Base-by-base conservation (phyloP, 148 eudicot genomes). In the Rhododendron molle region DNA sequence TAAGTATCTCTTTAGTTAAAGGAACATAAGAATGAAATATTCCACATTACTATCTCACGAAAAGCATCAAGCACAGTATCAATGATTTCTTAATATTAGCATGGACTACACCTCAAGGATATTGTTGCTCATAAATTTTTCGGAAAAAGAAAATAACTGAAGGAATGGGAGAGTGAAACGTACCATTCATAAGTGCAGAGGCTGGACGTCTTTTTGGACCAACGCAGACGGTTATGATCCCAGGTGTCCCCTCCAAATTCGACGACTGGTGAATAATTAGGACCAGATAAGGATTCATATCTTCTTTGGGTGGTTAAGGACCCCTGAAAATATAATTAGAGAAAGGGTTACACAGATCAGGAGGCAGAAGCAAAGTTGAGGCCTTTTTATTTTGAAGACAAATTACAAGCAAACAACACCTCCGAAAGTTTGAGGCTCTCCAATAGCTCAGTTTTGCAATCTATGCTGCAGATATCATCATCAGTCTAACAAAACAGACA, bases 391-490 rank as follows among this genome's bases (percentile, higher is more conserved):
- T 74, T 78, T 84, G 71, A 65, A 52, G 60, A 69, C 20, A 79
- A 85, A 21, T 32, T 77, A 88, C 3, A 82, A 76, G 87, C 49
- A 38, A 86, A 74, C n/a, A 56, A 80, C 47, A 95, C 97, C 98
- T 92, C 77, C 47, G 88, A 56, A 78, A 62, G 56, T 85, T 87
- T 83, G 44, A 56, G 88, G 74, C 80, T 91, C 84, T 94, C 87
- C 90, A 95, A 77, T 89, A 95, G 85, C 88, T 91, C 93, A 88
- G 90, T 84, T 92, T 95, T 95, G 91, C 98, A 95, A 88, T 95
- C 96, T 83, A 88, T 91, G 87, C 98, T 95, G 91, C 98, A 95
- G 79, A 95, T 87, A 78, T 95, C 98, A 85, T 95, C 96, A 80
- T 92, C 92, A 5, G 98, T 95, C 98, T 95, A 83, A 72, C 82